A percentile compares a stretch with the other conserved stretches of the same genome.
Evolutionary conservation across 495 filamentous ascomycete genomes (phyloP).

Genomic region (Friedmanniomyces endolithicus): DNA sequence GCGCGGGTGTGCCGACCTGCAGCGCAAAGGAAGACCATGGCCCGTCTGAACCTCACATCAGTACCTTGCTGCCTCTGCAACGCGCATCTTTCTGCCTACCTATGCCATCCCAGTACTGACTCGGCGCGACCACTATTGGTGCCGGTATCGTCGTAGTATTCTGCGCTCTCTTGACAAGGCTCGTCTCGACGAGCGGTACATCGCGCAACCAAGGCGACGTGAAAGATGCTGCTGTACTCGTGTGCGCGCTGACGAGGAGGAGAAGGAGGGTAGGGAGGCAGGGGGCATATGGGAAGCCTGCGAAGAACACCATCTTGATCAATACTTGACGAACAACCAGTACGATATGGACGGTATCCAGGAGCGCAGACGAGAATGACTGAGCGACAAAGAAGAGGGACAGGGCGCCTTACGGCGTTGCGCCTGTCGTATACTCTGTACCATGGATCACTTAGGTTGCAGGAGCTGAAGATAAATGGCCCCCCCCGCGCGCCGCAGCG

Average conservation of each 20-base stretch:
- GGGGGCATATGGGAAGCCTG: neutral
- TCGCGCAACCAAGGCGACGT: neutral
- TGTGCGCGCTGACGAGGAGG: neutral
- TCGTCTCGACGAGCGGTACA: neutral
- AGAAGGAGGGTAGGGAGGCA: neutral
- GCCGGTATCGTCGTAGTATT: constrained; percentile 12
- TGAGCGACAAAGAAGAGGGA: neutral
- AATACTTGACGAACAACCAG: neutral
- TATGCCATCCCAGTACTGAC: constrained; percentile 23
- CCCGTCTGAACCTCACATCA: constrained; percentile 10
- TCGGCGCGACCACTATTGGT: constrained; percentile 15
- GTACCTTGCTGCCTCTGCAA: neutral
- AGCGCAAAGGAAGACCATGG: constrained; percentile 38
- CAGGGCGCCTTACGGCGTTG: neutral
- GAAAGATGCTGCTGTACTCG: neutral
- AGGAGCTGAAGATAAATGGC: neutral
- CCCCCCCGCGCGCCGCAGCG: neutral
- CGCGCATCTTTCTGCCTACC: constrained; percentile 2
- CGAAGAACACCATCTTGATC: neutral
- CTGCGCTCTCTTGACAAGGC: neutral
- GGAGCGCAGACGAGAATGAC: neutral
- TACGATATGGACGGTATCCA: neutral
- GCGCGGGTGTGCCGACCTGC: constrained; percentile 43
- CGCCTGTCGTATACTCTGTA: too few species aligned
- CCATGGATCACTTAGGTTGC: too few species aligned